Evolutionary conservation across 257 asterid species (phyloP).

Genomic region (Solanum habrochaites): DNA sequence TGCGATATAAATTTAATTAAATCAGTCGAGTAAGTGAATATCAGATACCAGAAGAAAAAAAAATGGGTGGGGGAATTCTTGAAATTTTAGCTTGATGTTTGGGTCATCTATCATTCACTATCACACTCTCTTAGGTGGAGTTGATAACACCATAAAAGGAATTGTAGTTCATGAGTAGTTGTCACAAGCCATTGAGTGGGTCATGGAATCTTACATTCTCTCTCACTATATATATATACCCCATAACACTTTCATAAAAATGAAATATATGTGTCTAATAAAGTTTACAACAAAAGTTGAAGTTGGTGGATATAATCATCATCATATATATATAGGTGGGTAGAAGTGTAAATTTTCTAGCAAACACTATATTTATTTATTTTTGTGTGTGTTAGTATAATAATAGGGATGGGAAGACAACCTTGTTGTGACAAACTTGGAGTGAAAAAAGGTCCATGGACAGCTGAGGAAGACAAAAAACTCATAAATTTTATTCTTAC

Average conservation of each 20-base stretch:
- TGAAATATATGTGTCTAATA: not conserved
- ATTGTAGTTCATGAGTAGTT: constrained; percentile 50
- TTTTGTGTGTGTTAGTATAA: not conserved
- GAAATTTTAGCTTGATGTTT: not conserved
- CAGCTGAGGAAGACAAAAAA: constrained; percentile 89
- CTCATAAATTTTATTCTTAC: constrained; percentile 69
- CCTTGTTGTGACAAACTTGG: constrained; percentile 97
- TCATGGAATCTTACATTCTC: constrained; percentile 19
- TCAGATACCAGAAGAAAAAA: accelerated
- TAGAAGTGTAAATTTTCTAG: constrained; percentile 21
- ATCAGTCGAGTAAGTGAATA: not conserved
- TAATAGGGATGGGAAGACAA: constrained; percentile 63
- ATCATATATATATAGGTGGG: constrained; percentile 63
- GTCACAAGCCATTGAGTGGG: constrained; percentile 62
- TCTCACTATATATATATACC: not conserved
- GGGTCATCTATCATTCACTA: constrained; percentile 50
- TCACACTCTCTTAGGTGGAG: constrained; percentile 25
- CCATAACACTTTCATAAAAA: not conserved
- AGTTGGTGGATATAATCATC: constrained; percentile 10
- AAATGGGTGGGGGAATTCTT: not conserved
- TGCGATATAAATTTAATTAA: accelerated
- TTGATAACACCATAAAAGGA: constrained; percentile 36
- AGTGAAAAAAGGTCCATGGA: constrained; percentile 98
- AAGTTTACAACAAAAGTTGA: constrained; percentile 3
- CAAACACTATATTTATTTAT: not conserved